Evolutionary conservation across 805 yeast species (phyloP), one percentile per base, ranked within the genome.

Genomic region (Nakazawaea ambrosiae): DNA sequence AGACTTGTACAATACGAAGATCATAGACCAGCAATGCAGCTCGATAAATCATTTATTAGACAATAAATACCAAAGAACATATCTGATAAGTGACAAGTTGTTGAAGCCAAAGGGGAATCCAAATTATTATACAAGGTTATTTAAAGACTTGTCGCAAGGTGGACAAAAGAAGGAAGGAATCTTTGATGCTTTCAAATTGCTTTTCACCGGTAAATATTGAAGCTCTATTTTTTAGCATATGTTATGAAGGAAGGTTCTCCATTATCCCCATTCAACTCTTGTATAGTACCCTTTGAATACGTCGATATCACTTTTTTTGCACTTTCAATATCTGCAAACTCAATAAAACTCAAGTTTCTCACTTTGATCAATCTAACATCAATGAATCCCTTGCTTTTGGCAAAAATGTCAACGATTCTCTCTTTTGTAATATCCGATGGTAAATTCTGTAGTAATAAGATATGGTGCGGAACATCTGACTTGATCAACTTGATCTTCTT

Each of bases 31-130:
- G 39, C 90, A 82, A 54, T 71, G 72, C 43, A 61, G 63, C 37
- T 70, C 89, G 3, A 55, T 81, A 37, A 64, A 77, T 33, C 73
- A 70, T 45, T 57, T 81, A 41, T 68, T 69, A 40, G 70, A 68
- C 39, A 79, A 78, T 53, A 78, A 78, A 50, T 78, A 78, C 64
- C 68, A 65, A 49, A 70, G 72, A 41, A 75, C 75, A 50, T 84
- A 83, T 54, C 65, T 70, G 43, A 69, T 78, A 25, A 78, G 78
- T 39, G 81, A 76, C 31, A 81, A 81, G 53, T 58, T 88, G 46
- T 58, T 75, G 49, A 66, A 58, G 47, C 97, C 97, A n/a, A 78
- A 80, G 50, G 96, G 96, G 2, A 84, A 86, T 57, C 87, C 95
- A 2, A 57, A 68, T 33, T 88, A 88, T 53, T 88, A 88, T 51